phyloP scores from a whole-genome alignment of 1,284 basidiomycete genomes.

The Gastroboletus turbinatus region DNA sequence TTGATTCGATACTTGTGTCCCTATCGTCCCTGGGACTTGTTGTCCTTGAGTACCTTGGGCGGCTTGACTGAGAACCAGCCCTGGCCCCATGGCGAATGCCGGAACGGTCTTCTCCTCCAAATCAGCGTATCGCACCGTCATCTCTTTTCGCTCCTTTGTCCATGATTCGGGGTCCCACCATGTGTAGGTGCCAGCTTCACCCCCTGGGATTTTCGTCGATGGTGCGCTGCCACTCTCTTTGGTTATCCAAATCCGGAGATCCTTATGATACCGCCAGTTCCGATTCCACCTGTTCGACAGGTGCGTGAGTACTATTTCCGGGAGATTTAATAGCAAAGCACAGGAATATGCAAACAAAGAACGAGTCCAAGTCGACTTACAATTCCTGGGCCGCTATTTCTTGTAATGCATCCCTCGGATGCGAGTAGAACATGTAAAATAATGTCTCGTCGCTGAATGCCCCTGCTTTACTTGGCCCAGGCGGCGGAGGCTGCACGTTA shows the following conservation, averaged over 20 bases:
- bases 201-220: slow-evolving; percentile 85
- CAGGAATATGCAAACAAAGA: slow-evolving; percentile 1
- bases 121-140: slow-evolving; percentile 83
- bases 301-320: slow-evolving; percentile 6
- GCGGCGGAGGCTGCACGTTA: slow-evolving; percentile 88
- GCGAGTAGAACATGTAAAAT: slow-evolving; percentile 98
- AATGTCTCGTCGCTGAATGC: slow-evolving; percentile 96
- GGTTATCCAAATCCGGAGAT: slow-evolving; percentile 92
- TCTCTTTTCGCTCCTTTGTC: slow-evolving; percentile 84
- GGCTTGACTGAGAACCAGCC: slow-evolving; percentile 46
- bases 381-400: slow-evolving; percentile 95
- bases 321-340: not conserved
- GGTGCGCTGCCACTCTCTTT: slow-evolving; percentile 85
- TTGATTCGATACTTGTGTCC: slow-evolving; percentile 28
- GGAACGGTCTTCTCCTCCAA: slow-evolving; percentile 82
- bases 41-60: slow-evolving; percentile 28
- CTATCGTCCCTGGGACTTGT: slow-evolving; percentile 33
- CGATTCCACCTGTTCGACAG: slow-evolving; percentile 73
- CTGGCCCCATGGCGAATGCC: slow-evolving; percentile 55
- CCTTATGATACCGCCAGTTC: slow-evolving; percentile 98
- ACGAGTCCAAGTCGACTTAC: slow-evolving; percentile 48
- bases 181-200: slow-evolving; percentile 87
- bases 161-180: slow-evolving; percentile 92
- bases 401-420: slow-evolving; percentile 90
- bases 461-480: slow-evolving; percentile 83